A percentile compares a stretch with the other conserved stretches of the same genome.
Conservation (phyloP, 2,329 filamentous ascomycete species). For the Fonsecaea erecta region DNA sequence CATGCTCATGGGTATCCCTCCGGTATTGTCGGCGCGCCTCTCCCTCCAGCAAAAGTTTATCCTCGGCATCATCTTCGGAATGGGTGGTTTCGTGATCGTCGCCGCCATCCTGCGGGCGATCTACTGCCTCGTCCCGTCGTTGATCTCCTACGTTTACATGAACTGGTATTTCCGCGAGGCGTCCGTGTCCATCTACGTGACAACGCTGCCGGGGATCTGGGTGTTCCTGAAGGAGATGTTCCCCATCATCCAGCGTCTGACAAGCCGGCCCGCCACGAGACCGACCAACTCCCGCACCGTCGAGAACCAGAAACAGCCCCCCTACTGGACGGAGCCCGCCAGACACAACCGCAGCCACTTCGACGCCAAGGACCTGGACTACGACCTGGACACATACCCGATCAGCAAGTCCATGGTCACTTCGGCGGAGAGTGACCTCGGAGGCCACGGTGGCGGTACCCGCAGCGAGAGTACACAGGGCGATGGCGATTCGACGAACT, state of each 20-base stretch:
- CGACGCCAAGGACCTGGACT: conserved; percentile 22
- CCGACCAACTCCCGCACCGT: conserved; percentile 12
- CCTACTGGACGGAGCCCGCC: conserved; percentile 5
- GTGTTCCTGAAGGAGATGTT: conserved; percentile 57
- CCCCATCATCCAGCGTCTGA: conserved; percentile 34
- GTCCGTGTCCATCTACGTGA: conserved; percentile 53
- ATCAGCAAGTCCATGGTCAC: conserved; percentile 28
- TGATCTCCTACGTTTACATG: conserved; percentile 47
- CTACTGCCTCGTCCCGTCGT: conserved; percentile 49
- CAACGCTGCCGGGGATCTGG: conserved; percentile 59
- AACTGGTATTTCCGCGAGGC: conserved; percentile 56
- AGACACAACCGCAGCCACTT: conserved; percentile 14
- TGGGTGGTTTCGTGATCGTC: conserved; percentile 54
- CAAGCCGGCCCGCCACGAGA: conserved; percentile 10
- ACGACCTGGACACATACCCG: conserved; percentile 26
- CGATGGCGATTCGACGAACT: conserved; percentile 24
- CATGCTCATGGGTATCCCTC: conserved; percentile 50
- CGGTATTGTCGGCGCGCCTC: conserved; percentile 48
- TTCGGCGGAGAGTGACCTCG: conserved; percentile 16
- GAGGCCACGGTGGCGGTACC: not conserved
- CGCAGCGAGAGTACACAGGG: conserved; percentile 5
- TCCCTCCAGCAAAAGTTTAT: conserved; percentile 52
- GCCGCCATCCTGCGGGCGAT: conserved; percentile 57
- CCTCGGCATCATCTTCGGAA: conserved; percentile 49
- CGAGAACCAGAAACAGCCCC: not conserved